Evolutionary conservation across 495 filamentous ascomycete genomes (phyloP), one percentile per base, ranked within the genome.

Genomic region (Glonium stellatum): DNA sequence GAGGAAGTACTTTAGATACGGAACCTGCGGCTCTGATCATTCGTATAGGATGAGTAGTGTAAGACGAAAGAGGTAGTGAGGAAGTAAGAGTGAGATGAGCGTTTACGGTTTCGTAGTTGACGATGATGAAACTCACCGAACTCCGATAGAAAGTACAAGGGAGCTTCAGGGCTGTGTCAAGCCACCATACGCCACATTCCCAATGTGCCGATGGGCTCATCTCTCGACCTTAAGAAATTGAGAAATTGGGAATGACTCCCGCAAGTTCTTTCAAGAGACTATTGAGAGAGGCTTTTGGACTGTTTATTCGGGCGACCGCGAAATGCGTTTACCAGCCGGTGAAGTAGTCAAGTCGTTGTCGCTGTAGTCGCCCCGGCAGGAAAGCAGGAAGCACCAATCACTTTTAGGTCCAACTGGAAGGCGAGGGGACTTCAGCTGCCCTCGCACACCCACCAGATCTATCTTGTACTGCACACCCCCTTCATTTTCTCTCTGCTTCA

Each of bases 381-480:
- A 44, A 44, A 44, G 39, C 12, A 44, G 39, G 48, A 51, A 31
- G 25, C 21, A 51, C 48, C 48, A 51, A 51, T 51, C 48, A 51
- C 18, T 51, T 25, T 23, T 22, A 23, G 13, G 48, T 23, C 48
- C 21, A 23, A 9, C 10, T 25, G 48, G 48, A 51, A 51, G 48
- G 48, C 48, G 48, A 51, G 13, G 48, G 39, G 23, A 23, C 48
- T 51, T 51, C 48, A 51, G 48, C 48, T 51, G 48, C 48, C 47
- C 25, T 51, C 48, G 23, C 18, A 8, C 13, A 18, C 48, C 8
- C 21, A 23, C 47, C 25, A 23, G 8, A 51, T n/a, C 48, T 31
- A 51, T 23, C 48, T 51, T 27, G 31, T 23, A 25, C 19, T 23
- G 18, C 48, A 25, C 25, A 51, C 48, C 21, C 48, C 48, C 48